phyloP scores from a whole-genome alignment of 768 basidiomycete species.

The Saitozyma sp. region DNA sequence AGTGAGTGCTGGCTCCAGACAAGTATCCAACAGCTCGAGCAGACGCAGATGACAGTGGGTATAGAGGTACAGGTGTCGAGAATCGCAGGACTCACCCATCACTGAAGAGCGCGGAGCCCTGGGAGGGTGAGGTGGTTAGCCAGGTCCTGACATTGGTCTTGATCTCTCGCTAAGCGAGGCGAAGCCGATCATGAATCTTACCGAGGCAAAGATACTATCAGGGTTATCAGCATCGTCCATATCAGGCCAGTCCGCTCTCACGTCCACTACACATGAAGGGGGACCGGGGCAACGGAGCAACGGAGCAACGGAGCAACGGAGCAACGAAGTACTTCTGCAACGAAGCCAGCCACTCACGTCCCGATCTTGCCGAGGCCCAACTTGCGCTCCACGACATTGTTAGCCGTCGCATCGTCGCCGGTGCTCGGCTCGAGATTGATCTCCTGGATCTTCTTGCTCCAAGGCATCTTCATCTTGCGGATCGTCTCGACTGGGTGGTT shows the following conservation, averaged over 20 bases:
- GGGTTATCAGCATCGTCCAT: too few relatives aligned
- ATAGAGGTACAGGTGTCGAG: not conserved
- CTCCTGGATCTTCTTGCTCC: constrained; percentile 15
- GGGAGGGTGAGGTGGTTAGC: constrained; percentile 2
- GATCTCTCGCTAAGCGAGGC: too few relatives aligned
- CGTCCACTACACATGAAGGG: too few relatives aligned
- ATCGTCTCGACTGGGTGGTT: not conserved
- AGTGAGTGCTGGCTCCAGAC: not conserved
- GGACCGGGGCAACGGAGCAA: not conserved
- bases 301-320: not conserved
- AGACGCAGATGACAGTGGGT: not conserved
- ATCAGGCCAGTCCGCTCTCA: too few relatives aligned
- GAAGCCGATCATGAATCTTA: constrained; percentile 7
- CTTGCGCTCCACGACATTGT: constrained; percentile 33
- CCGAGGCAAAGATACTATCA: constrained; percentile 35
- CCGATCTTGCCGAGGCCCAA: constrained; percentile 35
- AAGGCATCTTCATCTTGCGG: constrained; percentile 20
- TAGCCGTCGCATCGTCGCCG: constrained; percentile 26
- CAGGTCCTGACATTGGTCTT: too few relatives aligned
- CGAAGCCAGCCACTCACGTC: constrained; percentile 27
- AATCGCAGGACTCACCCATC: constrained; percentile 31
- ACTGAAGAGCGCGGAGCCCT: constrained; percentile 39
- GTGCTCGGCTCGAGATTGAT: constrained; percentile 35
- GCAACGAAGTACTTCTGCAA: not conserved
- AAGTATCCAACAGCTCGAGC: not conserved